Percentiles rank a stretch among this genome's conserved stretches.
phyloP scores from a whole-genome alignment of 352 stramenopile species.

The Phytopythium boreale region DNA sequence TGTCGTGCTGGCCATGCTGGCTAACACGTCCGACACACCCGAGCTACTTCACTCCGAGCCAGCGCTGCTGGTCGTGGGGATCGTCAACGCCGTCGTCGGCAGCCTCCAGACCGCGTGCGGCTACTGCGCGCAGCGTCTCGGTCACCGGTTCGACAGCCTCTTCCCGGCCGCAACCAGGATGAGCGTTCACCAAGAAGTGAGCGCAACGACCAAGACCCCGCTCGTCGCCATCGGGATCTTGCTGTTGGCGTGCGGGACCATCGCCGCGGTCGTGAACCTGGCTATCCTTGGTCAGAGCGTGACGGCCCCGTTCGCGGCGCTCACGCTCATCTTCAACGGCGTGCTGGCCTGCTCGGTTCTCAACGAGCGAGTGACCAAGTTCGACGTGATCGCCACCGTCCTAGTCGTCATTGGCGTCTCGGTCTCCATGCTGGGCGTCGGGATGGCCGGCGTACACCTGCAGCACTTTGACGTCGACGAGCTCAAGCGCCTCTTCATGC shows the following conservation, averaged over 20 bases:
- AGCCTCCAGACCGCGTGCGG: constrained; percentile 33
- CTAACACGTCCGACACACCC: background rate
- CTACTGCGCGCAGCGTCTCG: constrained; percentile 33
- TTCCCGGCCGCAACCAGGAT: background rate
- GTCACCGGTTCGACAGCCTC: constrained; percentile 23
- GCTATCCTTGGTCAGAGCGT: constrained; percentile 33
- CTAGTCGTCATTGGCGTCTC: constrained; percentile 30
- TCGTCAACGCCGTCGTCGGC: constrained; percentile 32
- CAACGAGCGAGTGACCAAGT: constrained; percentile 24
- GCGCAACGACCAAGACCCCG: constrained; percentile 9
- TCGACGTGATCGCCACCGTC: constrained; percentile 27
- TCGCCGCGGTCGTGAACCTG: constrained; percentile 35
- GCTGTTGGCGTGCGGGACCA: constrained; percentile 27
- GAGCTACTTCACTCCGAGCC: background rate
- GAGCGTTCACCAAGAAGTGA: background rate
- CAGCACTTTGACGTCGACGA: constrained; percentile 20
- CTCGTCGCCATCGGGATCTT: constrained; percentile 28
- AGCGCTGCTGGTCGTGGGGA: constrained; percentile 19
- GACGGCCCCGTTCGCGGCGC: constrained; percentile 33
- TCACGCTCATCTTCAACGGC: constrained; percentile 39
- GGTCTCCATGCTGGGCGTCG: constrained; percentile 27
- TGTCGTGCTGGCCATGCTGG: constrained; percentile 15
- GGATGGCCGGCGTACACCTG: constrained; percentile 13
- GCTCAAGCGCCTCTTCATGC: constrained; percentile 20
- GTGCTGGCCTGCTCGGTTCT: constrained; percentile 27